A percentile compares a stretch with the other conserved stretches of the same genome.
Evolutionary conservation across 345 rosid species (phyloP).

Genomic region (Eucalyptus tenuipes): DNA sequence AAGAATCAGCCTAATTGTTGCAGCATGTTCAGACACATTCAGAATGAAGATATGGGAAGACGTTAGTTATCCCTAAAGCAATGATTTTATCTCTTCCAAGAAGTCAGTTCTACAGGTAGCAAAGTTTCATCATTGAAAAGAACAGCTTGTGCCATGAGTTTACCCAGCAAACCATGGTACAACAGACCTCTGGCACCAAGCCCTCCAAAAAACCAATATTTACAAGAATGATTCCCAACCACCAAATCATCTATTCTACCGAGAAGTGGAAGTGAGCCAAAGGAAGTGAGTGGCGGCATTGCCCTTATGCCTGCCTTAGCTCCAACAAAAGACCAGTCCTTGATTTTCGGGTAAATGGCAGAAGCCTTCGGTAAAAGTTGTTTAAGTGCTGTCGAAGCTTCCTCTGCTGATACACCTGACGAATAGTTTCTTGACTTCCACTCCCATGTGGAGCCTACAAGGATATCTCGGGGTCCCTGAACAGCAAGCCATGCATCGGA

Average conservation of each 20-base stretch:
- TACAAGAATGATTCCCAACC: constrained; percentile 18
- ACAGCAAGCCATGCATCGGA: constrained; percentile 86
- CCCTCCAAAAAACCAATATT: constrained; percentile 77
- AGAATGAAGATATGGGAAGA: background rate
- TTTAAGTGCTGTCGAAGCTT: constrained; percentile 57
- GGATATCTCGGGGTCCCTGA: constrained; percentile 47
- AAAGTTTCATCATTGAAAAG: constrained; percentile 40
- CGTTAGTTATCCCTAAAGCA: background rate
- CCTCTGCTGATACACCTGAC: constrained; percentile 45
- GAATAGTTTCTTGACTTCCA: constrained; percentile 76
- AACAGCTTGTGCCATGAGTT: constrained; percentile 59
- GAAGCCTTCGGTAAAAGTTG: constrained; percentile 78
- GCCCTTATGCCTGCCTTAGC: constrained; percentile 90
- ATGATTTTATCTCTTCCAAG: constrained; percentile 43
- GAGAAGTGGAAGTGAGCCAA: constrained; percentile 78
- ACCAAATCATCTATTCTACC: constrained; percentile 52
- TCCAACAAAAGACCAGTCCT: constrained; percentile 44
- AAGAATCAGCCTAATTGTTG: background rate
- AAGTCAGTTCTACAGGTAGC: constrained; percentile 53
- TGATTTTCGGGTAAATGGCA: constrained; percentile 49
- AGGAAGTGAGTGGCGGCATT: constrained; percentile 70
- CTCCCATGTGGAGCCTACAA: constrained; percentile 87
- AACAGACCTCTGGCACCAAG: constrained; percentile 84
- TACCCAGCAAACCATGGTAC: constrained; percentile 79
- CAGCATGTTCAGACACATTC: background rate